A percentile compares a stretch with the other conserved stretches of the same genome.
phyloP scores from a whole-genome alignment of 257 asterid species.

The Eucommia ulmoides region DNA sequence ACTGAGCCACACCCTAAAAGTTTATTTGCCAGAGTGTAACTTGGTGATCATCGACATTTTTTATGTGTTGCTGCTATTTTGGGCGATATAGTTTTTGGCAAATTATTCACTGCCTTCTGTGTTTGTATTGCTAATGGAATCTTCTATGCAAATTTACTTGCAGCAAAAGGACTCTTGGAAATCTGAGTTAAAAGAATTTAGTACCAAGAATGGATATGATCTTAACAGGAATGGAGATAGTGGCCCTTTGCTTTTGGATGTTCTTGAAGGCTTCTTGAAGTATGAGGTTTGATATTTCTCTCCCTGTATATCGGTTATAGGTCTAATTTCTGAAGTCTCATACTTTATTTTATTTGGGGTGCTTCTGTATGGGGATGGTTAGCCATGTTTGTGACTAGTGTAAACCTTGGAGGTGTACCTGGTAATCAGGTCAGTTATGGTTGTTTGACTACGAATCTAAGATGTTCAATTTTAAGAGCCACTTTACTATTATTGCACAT shows the following conservation, averaged over 20 bases:
- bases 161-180: conserved; percentile 93
- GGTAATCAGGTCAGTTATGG: background rate
- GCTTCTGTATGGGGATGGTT: too few species aligned
- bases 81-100: background rate
- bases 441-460: too few species aligned
- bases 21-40: conserved; percentile 81
- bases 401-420: too few species aligned
- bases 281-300: conserved; percentile 60
- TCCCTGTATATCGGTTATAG: too few species aligned
- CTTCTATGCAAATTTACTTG: conserved; percentile 8
- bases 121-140: conserved; percentile 2
- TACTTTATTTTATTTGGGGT: background rate
- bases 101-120: conserved; percentile 4
- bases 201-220: conserved; percentile 90
- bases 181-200: conserved; percentile 80
- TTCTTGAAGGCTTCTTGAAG: conserved; percentile 96
- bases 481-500: too few species aligned
- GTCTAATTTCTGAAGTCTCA: too few species aligned
- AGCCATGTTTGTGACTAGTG: too few species aligned
- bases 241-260: conserved; percentile 94
- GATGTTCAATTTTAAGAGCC: too few species aligned
- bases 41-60: conserved; percentile 31
- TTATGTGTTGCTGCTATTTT: background rate
- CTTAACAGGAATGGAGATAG: conserved; percentile 82
- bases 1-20: conserved; percentile 72